phyloP scores from a whole-genome alignment of 345 rosid genomes.

The Populus simonii region DNA sequence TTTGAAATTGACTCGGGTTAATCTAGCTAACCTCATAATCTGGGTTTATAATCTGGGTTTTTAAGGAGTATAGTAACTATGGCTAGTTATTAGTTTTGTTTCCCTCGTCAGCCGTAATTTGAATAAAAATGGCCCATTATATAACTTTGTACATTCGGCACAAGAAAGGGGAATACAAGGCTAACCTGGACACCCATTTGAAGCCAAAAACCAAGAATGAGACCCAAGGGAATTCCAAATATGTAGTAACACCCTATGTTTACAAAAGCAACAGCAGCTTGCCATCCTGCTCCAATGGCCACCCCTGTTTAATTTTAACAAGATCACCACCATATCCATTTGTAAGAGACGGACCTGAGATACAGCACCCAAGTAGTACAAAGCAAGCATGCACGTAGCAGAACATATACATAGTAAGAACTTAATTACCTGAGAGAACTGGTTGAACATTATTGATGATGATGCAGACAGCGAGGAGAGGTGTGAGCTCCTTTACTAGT shows the following conservation, averaged over 20 bases:
- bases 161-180: not conserved
- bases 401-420: not conserved
- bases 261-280: slow-evolving; percentile 15
- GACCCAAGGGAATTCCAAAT: slow-evolving; percentile 21
- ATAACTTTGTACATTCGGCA: too few relatives aligned
- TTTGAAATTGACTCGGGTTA: too few relatives aligned
- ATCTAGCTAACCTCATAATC: too few relatives aligned
- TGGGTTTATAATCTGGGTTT: too few relatives aligned
- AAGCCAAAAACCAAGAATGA: not conserved
- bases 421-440: slow-evolving; percentile 15
- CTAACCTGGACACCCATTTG: slow-evolving; percentile 9
- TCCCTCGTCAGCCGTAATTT: too few relatives aligned
- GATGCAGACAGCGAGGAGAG: slow-evolving; percentile 18
- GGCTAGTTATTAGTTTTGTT: too few relatives aligned
- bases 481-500: slow-evolving; percentile 8
- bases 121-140: too few relatives aligned
- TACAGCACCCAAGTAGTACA: not conserved
- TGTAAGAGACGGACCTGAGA: not conserved
- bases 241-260: slow-evolving; percentile 18
- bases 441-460: slow-evolving; percentile 20
- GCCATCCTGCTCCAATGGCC: slow-evolving; percentile 27
- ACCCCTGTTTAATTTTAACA: not conserved
- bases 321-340: not conserved
- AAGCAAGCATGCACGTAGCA: not conserved
- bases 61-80: too few relatives aligned